phyloP scores from a whole-genome alignment of 1,284 basidiomycete species.

The Cerrena zonata region DNA sequence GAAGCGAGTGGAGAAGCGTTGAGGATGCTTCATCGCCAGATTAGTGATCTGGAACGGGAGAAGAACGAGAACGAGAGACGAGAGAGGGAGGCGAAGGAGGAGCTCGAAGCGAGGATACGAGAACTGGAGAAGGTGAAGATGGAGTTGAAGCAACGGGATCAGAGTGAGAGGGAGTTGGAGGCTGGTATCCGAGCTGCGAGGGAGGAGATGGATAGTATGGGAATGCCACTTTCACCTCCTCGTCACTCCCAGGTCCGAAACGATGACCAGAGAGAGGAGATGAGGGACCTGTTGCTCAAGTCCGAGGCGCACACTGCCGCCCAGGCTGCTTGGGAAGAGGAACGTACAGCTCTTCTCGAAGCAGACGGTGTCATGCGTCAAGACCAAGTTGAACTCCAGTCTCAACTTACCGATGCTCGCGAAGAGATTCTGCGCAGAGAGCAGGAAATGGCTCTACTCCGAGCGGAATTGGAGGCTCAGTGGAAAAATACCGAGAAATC shows the following conservation, averaged over 20 bases:
- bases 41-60: slow-evolving; percentile 57
- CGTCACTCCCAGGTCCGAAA: slow-evolving; percentile 29
- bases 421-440: slow-evolving; percentile 34
- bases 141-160: slow-evolving; percentile 44
- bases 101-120: slow-evolving; percentile 30
- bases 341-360: slow-evolving; percentile 39
- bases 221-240: slow-evolving; percentile 16
- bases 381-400: slow-evolving; percentile 26
- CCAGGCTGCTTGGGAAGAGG: slow-evolving; percentile 45
- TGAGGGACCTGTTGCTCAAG: background rate
- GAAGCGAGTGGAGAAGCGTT: slow-evolving; percentile 69
- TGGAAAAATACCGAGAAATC: slow-evolving; percentile 51
- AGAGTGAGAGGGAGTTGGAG: slow-evolving; percentile 45
- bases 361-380: slow-evolving; percentile 38
- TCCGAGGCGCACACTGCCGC: slow-evolving; percentile 28
- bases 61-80: slow-evolving; percentile 41
- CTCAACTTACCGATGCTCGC: slow-evolving; percentile 24
- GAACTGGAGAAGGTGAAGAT: slow-evolving; percentile 44
- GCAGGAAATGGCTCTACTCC: slow-evolving; percentile 44
- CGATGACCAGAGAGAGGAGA: slow-evolving; percentile 36
- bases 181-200: slow-evolving; percentile 47
- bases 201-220: slow-evolving; percentile 55
- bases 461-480: slow-evolving; percentile 55
- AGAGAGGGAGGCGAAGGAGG: slow-evolving; percentile 29
- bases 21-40: slow-evolving; percentile 58